Evolutionary conservation across 2,329 filamentous ascomycete genomes (phyloP), one percentile per base, ranked within the genome.

Genomic region (Colletotrichum sp.): DNA sequence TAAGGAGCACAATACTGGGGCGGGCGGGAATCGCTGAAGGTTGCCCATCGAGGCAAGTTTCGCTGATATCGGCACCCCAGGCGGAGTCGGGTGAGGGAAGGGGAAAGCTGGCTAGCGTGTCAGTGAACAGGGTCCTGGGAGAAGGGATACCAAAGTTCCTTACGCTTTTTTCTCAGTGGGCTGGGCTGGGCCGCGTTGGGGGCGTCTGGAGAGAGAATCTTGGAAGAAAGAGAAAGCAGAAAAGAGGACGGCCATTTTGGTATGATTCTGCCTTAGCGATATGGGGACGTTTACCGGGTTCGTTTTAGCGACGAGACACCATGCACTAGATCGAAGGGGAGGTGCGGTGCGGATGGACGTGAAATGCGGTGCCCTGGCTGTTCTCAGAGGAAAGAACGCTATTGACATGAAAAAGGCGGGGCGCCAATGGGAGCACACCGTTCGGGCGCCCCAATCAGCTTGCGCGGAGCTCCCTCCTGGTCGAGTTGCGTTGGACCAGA

Each of bases 301-400:
- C 26, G 52, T 21, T 26, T 36, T 26, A 26, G 55, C 55, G 24
- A 26, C 24, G 26, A 59, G 26, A 16, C 55, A 26, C 16, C 55
- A 28, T 59, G 55, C 55, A 21, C 55, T 26, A 10, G 55, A 26
- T 26, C 24, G 55, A 59, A 52, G 44, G 44, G 44, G 44, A 52
- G 44, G 10, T 49, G 39, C 39, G 44, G 10, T 49, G 44, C 44
- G 44, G 10, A n/a, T 49, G 44, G 44, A 49, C 12, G 44, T 49
- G 44, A 49, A 44, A 21, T 49, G 44, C 44, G 44, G n/a, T 52
- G 44, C 55, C 24, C 26, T 26, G 55, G 28, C 55, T 21, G 44
- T 52, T 67, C 39, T 49, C 64, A 12, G 70, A 72, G 70, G 34
- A 67, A 72, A 72, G 70, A 72, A 72, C 63, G 70, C 70, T 72